A percentile compares a stretch with the other conserved stretches of the same genome.
Evolutionary conservation across 352 stramenopile genomes (phyloP).

Genomic region (Phytophthora niederhauseri): DNA sequence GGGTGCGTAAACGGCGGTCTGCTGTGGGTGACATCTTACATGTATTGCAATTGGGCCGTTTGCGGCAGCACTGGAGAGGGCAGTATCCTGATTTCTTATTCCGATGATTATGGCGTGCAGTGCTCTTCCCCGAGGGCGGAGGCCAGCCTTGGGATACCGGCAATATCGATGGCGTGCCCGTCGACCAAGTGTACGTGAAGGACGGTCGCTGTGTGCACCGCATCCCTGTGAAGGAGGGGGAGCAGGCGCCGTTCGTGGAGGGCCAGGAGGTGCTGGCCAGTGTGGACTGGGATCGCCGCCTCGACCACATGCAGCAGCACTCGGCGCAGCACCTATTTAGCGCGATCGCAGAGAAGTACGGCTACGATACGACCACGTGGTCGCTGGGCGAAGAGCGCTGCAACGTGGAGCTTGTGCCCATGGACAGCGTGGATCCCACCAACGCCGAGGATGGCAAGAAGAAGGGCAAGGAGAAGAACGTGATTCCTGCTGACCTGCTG

Average conservation of each 20-base stretch:
- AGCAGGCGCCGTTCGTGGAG: slow-evolving; percentile 39
- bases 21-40: background rate
- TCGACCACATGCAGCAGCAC: slow-evolving; percentile 92
- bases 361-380: slow-evolving; percentile 84
- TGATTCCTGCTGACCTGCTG: slow-evolving; percentile 47
- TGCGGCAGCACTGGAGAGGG: background rate
- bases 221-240: slow-evolving; percentile 33
- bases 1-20: slow-evolving; percentile 26
- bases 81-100: slow-evolving; percentile 2
- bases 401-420: slow-evolving; percentile 84
- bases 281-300: slow-evolving; percentile 80
- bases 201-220: slow-evolving; percentile 71
- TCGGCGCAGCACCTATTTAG: slow-evolving; percentile 90
- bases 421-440: slow-evolving; percentile 5
- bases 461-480: slow-evolving; percentile 41
- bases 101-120: slow-evolving; percentile 34
- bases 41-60: slow-evolving; percentile 3
- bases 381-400: slow-evolving; percentile 67
- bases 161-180: slow-evolving; percentile 45
- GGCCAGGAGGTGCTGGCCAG: slow-evolving; percentile 56
- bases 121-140: slow-evolving; percentile 89
- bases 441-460: slow-evolving; percentile 27
- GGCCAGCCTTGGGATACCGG: slow-evolving; percentile 89
- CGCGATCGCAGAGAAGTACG: slow-evolving; percentile 78
- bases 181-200: slow-evolving; percentile 71